Percentiles rank a stretch among this genome's conserved stretches.
These are phyloP conservation scores for Draba incana DNA, from an alignment of 345 rosid genomes.

Conservation along the genomic window DNA sequence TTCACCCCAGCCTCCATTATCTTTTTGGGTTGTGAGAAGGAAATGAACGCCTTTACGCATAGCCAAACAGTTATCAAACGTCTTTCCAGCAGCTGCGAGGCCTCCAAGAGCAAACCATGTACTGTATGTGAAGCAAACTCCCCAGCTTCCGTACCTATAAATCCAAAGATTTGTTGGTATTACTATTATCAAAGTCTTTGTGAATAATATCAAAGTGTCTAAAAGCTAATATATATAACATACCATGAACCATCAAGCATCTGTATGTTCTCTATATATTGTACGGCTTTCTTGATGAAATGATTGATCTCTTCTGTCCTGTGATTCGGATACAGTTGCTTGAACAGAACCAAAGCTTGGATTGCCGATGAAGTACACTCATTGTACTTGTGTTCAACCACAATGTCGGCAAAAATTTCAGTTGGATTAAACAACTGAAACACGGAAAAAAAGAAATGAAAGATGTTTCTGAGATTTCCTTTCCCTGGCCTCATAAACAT, in stretches of 20 bases:
- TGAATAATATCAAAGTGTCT: constrained; percentile 8
- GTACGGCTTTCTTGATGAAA: constrained; percentile 39
- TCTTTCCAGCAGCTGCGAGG: constrained; percentile 46
- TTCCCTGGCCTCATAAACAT: background rate
- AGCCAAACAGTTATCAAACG: constrained; percentile 39
- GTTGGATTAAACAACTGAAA: constrained; percentile 55
- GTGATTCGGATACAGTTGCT: constrained; percentile 47
- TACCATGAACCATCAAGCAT: constrained; percentile 56
- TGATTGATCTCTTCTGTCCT: constrained; percentile 44
- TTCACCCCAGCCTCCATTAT: constrained; percentile 48
- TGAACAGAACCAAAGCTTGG: constrained; percentile 48
- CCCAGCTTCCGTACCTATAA: constrained; percentile 48
- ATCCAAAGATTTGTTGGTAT: constrained; percentile 21
- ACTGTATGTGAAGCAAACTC: constrained; percentile 46
- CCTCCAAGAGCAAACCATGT: constrained; percentile 46
- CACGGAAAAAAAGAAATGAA: background rate
- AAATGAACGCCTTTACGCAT: constrained; percentile 45
- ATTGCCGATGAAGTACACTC: constrained; percentile 57
- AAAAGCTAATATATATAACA: constrained; percentile 1
- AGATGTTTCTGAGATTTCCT: constrained; percentile 1
- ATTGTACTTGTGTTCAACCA: constrained; percentile 55
- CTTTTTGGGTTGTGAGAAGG: constrained; percentile 43
- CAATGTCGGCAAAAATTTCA: constrained; percentile 51
- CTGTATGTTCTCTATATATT: constrained; percentile 44
- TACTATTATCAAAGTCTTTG: background rate